Percentiles rank a stretch among this genome's conserved stretches.
These are phyloP conservation scores for Aphanomyces euteiches DNA, from an alignment of 352 stramenopile genomes.

Conservation along the genomic window DNA sequence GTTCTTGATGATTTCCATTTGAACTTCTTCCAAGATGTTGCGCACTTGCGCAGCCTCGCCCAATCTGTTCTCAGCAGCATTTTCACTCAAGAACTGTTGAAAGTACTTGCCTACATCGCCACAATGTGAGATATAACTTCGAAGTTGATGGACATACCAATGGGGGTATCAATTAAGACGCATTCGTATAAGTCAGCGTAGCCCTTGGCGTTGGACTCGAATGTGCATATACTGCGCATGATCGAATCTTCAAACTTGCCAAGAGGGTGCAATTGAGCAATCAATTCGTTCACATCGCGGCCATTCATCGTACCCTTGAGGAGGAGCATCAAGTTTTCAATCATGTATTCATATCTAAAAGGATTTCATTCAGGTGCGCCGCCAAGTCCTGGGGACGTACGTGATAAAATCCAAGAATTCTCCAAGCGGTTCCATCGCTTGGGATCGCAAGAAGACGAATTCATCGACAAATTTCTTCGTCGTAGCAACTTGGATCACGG, in stretches of 20 bases:
- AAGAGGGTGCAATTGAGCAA: constrained; percentile 96
- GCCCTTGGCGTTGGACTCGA: constrained; percentile 95
- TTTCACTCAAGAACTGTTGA: constrained; percentile 95
- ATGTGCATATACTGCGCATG: constrained; percentile 98
- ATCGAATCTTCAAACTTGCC: constrained; percentile 99
- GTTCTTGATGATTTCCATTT: constrained; percentile 99
- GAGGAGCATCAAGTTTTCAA: constrained; percentile 99
- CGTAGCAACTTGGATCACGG: constrained; percentile 79
- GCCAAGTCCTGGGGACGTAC: constrained; percentile 43
- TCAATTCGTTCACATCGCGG: constrained; percentile 96
- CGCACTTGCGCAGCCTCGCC: constrained; percentile 86
- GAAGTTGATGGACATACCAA: constrained; percentile 50
- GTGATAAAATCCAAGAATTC: constrained; percentile 99
- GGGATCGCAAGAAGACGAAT: constrained; percentile 96
- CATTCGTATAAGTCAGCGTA: constrained; percentile 99
- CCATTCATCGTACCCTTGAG: constrained; percentile 97
- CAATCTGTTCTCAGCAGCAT: constrained; percentile 74
- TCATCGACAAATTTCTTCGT: constrained; percentile 91
- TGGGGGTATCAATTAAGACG: constrained; percentile 98
- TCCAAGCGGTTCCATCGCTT: constrained; percentile 93
- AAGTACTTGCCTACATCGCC: constrained; percentile 85
- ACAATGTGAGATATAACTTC: no score
- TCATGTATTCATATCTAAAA: constrained; percentile 97
- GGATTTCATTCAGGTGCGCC: not conserved
- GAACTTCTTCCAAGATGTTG: constrained; percentile 97